Base-by-base conservation (phyloP, 2,329 filamentous ascomycete species). In the Eutypa lata region DNA sequence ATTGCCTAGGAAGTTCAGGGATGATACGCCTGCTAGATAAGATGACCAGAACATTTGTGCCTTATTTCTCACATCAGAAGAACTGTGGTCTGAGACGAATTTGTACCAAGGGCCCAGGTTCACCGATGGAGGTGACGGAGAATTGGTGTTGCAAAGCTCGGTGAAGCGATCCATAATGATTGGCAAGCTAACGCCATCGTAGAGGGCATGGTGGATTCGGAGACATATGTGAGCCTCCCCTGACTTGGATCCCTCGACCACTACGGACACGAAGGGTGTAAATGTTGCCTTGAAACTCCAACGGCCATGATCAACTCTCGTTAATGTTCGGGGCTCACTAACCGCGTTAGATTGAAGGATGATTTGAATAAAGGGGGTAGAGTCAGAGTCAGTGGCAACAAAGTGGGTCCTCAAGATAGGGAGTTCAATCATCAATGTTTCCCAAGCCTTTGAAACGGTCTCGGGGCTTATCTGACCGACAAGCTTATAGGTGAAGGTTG, bases 171-270 rank as follows among this genome's bases (percentile, higher is more conserved):
- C 65, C 21, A 91, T 73, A 6, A 96, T 71, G 0, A 78, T 66
- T 1, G 86, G 82, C 4, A 97, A 74, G 61, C 89, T 94, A 54
- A 95, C 78, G 6, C 87, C 91, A 67, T 97, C 93, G 65, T 97
- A 97, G 0, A 97, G 76, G 0, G 89, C 89, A 67, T 97, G 92
- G 57, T 96, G 91, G 4, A 97, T 86, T 24, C 76, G 76, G 5
- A 91, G 74, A 2, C 79, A 71, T 3, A 84, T 51, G 0, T 57
- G 40, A 61, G 68, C 71, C 3, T 58, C 54, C 0, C 59, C 56
- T 0, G 57, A 38, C 0, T 57, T 51, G 3, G 58, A 50, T 1
- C 58, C 53, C 2, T 57, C 40, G 0, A 65, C 53, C 0, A 47
- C 38, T 2, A 73, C 47, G 4, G 57, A 53, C 2, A 65, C 56